phyloP scores from a whole-genome alignment of 2,329 filamentous ascomycete genomes.

The Nannizziopsis barbatae region DNA sequence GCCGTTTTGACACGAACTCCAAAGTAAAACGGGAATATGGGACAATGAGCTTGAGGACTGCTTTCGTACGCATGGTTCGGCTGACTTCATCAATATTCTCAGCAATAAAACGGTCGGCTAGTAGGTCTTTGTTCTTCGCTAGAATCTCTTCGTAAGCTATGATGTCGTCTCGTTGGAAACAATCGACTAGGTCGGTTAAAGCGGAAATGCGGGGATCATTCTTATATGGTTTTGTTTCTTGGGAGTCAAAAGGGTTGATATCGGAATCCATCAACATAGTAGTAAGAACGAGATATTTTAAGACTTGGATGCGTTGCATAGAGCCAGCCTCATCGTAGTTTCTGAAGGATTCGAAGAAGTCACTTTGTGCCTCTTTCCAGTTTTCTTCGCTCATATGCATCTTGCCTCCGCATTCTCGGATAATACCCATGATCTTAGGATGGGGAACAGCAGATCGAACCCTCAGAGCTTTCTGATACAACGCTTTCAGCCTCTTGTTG shows the following conservation, averaged over 20 bases:
- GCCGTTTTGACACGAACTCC: slow-evolving; percentile 72
- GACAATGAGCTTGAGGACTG: slow-evolving; percentile 80
- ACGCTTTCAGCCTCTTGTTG: slow-evolving; percentile 87
- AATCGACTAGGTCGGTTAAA: slow-evolving; percentile 95
- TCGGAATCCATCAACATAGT: slow-evolving; percentile 98
- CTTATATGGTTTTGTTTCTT: slow-evolving; percentile 97
- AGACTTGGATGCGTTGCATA: slow-evolving; percentile 87
- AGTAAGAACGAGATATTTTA: slow-evolving; percentile 91
- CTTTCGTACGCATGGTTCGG: slow-evolving; percentile 94
- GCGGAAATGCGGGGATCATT: slow-evolving; percentile 88
- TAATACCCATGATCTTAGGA: slow-evolving; percentile 98
- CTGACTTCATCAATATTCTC: slow-evolving; percentile 99
- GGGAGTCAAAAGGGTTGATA: slow-evolving; percentile 97
- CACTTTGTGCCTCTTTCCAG: slow-evolving; percentile 92
- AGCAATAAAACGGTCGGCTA: slow-evolving; percentile 88
- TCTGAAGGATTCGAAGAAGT: slow-evolving; percentile 97
- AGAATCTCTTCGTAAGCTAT: slow-evolving; percentile 81
- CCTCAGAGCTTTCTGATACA: slow-evolving; percentile 83
- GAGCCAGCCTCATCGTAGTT: slow-evolving; percentile 98
- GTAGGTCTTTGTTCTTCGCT: slow-evolving; percentile 74
- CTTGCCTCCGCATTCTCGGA: slow-evolving; percentile 95
- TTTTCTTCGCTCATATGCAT: slow-evolving; percentile 99
- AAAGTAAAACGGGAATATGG: slow-evolving; percentile 90
- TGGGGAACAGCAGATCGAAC: slow-evolving; percentile 96
- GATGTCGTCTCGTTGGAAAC: slow-evolving; percentile 92